Conservation (phyloP, 345 rosid genomes). For the Bruguiera parviflora region DNA sequence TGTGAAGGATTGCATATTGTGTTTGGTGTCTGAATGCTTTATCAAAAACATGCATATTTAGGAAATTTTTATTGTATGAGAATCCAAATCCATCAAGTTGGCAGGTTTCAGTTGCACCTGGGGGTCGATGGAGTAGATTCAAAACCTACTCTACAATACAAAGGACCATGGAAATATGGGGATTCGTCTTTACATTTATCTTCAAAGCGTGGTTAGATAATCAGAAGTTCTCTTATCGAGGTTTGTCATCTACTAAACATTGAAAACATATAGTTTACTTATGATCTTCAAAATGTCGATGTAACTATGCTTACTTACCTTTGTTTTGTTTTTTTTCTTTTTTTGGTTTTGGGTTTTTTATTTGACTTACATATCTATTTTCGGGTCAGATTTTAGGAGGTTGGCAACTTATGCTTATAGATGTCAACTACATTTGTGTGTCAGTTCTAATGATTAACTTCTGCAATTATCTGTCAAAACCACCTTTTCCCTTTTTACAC, state of each 20-base stretch:
- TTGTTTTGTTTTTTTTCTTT: too few relatives aligned
- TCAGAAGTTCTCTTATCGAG: constrained; percentile 84
- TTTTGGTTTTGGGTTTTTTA: too few relatives aligned
- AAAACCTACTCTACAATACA: constrained; percentile 92
- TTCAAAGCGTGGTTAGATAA: constrained; percentile 81
- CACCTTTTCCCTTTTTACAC: not conserved
- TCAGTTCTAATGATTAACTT: not conserved
- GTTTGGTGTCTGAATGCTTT: not conserved
- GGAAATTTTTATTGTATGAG: not conserved
- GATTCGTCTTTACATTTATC: constrained; percentile 64
- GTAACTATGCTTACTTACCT: too few relatives aligned
- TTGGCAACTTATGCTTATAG: too few relatives aligned
- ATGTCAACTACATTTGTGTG: not conserved
- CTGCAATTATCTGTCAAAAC: not conserved
- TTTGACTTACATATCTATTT: too few relatives aligned
- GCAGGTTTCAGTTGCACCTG: constrained; percentile 94
- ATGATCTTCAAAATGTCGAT: not conserved
- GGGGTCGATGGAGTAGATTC: constrained; percentile 96
- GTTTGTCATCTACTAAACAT: constrained; percentile 30
- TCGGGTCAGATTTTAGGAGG: too few relatives aligned
- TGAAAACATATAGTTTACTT: not conserved
- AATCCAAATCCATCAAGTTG: constrained; percentile 14
- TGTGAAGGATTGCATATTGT: not conserved
- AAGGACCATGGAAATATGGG: constrained; percentile 97
- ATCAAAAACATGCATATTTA: not conserved